A percentile compares a stretch with the other conserved stretches of the same genome.
Evolutionary conservation across 306 rosid species (phyloP).

Genomic region (Prunus armeniaca): DNA sequence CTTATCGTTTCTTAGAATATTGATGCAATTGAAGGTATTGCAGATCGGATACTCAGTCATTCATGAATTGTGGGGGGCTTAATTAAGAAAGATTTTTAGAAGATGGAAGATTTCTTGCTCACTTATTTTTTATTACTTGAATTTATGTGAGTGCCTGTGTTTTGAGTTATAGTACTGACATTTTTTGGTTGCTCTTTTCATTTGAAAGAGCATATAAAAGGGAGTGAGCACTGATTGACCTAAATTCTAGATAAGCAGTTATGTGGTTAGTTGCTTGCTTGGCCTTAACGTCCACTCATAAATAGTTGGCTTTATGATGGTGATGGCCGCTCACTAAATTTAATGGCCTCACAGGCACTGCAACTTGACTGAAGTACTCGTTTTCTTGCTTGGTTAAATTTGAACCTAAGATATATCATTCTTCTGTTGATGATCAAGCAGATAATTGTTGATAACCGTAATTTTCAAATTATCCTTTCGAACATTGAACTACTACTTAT

Average conservation of each 20-base stretch:
- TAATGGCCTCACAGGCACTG: slow-evolving; percentile 5
- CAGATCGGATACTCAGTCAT: neutral
- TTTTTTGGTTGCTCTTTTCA: neutral
- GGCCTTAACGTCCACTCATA: neutral
- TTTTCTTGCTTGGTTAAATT: neutral
- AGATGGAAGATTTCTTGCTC: neutral
- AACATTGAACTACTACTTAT: neutral
- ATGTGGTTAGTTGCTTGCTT: neutral
- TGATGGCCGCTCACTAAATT: slow-evolving; percentile 8
- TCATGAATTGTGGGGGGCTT: neutral
- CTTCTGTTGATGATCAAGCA: slow-evolving; percentile 1
- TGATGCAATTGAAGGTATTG: neutral
- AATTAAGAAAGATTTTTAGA: neutral
- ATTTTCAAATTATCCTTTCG: neutral
- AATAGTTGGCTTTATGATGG: neutral
- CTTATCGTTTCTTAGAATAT: neutral
- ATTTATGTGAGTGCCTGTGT: neutral
- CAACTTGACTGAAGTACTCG: neutral
- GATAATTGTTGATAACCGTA: neutral
- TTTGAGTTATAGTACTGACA: neutral
- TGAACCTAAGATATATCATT: neutral
- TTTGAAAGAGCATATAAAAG: neutral
- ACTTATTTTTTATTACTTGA: neutral
- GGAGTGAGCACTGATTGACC: neutral
- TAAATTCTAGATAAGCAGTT: neutral